Evolutionary conservation across 208 protist genomes (phyloP).

Genomic region (Plasmodiophora brassicae): DNA sequence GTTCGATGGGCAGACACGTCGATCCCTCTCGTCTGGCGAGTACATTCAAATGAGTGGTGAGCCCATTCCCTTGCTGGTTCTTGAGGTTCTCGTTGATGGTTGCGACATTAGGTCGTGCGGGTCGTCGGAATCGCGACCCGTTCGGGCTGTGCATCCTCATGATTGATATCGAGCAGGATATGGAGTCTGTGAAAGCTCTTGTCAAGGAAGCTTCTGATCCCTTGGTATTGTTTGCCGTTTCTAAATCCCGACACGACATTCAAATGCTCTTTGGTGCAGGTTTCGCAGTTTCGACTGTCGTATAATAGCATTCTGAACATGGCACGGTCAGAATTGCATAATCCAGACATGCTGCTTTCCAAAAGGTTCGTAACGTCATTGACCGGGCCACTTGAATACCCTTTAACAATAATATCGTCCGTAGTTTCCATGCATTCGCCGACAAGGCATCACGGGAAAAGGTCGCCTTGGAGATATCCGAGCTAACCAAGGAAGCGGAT

Average conservation of each 20-base stretch:
- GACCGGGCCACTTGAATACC: too few species aligned
- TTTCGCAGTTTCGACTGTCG: conserved; percentile 7
- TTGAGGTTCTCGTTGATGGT: neutral
- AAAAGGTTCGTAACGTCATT: conserved; percentile 22
- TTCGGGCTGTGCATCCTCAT: conserved; percentile 1
- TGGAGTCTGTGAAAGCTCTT: neutral
- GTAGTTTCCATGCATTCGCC: neutral
- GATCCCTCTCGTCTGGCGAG: conserved; percentile 70
- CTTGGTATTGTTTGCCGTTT: neutral
- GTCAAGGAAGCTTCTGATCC: neutral
- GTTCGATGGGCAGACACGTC: conserved; percentile 92
- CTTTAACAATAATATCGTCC: too few species aligned
- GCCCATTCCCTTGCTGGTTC: neutral
- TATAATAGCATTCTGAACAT: conserved; percentile 19
- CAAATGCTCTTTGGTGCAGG: neutral
- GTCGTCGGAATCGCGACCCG: neutral
- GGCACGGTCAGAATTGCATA: neutral
- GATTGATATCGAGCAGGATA: neutral
- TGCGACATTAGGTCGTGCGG: neutral
- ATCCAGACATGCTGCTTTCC: neutral
- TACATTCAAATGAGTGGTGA: conserved; percentile 21
- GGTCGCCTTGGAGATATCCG: neutral
- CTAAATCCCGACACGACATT: neutral
- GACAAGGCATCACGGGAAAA: neutral
- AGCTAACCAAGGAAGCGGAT: neutral